Evolutionary conservation across 192 early-diverging fungal species (phyloP), one percentile per base, ranked within the genome.

Genomic region (Dissophora ornata): DNA sequence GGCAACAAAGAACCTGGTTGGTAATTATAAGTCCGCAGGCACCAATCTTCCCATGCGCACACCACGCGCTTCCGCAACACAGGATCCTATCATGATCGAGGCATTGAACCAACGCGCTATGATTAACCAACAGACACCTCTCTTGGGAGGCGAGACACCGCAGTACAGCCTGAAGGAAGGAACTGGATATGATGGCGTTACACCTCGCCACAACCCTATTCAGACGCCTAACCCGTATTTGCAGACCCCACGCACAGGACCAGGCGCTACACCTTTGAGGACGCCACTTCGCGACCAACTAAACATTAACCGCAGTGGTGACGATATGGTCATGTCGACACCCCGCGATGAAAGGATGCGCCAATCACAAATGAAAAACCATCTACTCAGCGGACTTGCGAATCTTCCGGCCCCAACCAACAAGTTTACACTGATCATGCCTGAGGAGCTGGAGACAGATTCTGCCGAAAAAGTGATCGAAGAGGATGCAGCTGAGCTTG

Each of bases 351-450:
- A 87, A 53, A 86, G 82, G 30, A 48, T 82, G 49, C 80, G 83
- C 3, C 88, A 91, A 57, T 63, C 66, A 21, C 78, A 86, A 12
- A 65, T 93, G 25, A 90, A 89, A 16, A 89, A 92, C 63, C 89
- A 91, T 53, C 84, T 99, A 11, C 69, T 87, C 26, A 85, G 83
- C 50, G 85, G 90, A 32, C 89, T 97, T 24, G 82, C 82, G 4
- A 57, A 80, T 25, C 80, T 99, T 16, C 97, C 97, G 1, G 83
- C 86, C 58, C 97, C 97, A 41, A 92, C 91, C 46, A 98, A 97
- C 73, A 94, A 97, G 62, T 96, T 96, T 79, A 93, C 96, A 57
- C 89, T 99, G 57, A 89, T 93, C 12, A 75, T 97, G 51, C 97
- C 96, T 1, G 91, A 94, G 30, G 70, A 82, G 21, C 66, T 57